Base-by-base conservation (phyloP, 345 rosid species). In the Camelina sativa region DNA sequence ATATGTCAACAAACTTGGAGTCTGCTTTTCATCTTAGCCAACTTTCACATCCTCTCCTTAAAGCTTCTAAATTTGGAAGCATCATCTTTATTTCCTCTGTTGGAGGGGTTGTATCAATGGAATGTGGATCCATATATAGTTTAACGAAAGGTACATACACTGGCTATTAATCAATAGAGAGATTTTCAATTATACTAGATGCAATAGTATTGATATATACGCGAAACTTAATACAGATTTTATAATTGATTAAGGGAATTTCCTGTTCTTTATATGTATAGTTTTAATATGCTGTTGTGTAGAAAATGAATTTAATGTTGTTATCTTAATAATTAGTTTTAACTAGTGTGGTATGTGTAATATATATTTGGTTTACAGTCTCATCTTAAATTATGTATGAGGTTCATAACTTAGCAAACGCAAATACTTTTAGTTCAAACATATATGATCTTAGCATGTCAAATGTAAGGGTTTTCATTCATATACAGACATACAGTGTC, bases 21-120 rank as follows among this genome's bases (percentile, higher is more conserved):
- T 25, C 76, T 51, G 76, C 76, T 2, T 72, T 11, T 25, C 69
- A 72, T 40, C 41, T 62, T 38, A 51, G 69, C 20, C 76, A 72
- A 4, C 76, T 72, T 62, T 62, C 75, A 50, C 67, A 71, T 71
- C 67, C 75, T 17, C 44, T 69, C n/a, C n/a, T 69, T 57, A 69
- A 69, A 11, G 67, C 67, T 60, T 71, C 75, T 1, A 12, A 32
- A 10, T 47, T 1, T 71, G 75, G 75, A 59, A 71, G 50, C 67
- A 71, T 71, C 1, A n/a, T 56, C 44, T 69, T 69, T 4, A 43
- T 28, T 16, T 56, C 73, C 2, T 69, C 73, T 28, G 44, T 56
- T 28, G 73, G 20, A 41, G 73, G 73, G 19, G 43, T 56, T 56
- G 73, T 69, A 2, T 56, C 73, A 11, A 30, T 56, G 30, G 55